phyloP scores from a whole-genome alignment of 2,329 filamentous ascomycete genomes.

The Trichothecium sympodiale region DNA sequence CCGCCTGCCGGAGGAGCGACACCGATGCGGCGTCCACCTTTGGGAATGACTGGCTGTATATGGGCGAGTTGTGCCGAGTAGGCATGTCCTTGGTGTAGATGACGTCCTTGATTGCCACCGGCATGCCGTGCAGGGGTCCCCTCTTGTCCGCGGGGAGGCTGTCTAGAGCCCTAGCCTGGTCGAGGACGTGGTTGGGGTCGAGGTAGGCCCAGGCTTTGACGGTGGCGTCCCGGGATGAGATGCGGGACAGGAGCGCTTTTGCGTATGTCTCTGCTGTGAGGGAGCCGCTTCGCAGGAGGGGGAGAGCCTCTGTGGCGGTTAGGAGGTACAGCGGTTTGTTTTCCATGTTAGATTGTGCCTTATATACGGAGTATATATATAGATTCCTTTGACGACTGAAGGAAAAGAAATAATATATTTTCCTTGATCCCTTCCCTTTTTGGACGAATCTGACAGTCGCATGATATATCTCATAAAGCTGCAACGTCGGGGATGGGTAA shows the following conservation, averaged over 20 bases:
- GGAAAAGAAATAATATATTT: no score
- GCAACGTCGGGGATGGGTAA: neutral
- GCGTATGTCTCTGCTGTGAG: constrained; percentile 22
- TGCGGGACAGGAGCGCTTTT: constrained; percentile 29
- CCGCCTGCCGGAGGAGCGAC: constrained; percentile 37
- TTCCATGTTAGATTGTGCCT: no score
- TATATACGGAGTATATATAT: no score
- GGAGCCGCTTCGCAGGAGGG: constrained; percentile 15
- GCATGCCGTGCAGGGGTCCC: constrained; percentile 6
- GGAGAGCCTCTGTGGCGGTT: constrained; percentile 29
- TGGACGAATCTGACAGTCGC: no score
- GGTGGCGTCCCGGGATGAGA: constrained; percentile 25
- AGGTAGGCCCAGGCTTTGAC: constrained; percentile 39
- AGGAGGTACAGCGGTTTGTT: constrained; percentile 4
- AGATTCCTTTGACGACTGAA: no score
- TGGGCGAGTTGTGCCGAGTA: constrained; percentile 42
- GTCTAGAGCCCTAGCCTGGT: constrained; percentile 37
- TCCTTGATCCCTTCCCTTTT: no score
- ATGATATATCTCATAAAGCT: no score
- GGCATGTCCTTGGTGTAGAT: constrained; percentile 49
- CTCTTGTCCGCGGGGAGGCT: constrained; percentile 3
- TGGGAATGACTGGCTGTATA: constrained; percentile 35
- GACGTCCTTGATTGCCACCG: constrained; percentile 46
- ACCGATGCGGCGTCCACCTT: constrained; percentile 40
- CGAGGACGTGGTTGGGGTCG: constrained; percentile 29